Evolutionary conservation across 805 yeast species (phyloP).

Genomic region (Kazachstania africana): DNA sequence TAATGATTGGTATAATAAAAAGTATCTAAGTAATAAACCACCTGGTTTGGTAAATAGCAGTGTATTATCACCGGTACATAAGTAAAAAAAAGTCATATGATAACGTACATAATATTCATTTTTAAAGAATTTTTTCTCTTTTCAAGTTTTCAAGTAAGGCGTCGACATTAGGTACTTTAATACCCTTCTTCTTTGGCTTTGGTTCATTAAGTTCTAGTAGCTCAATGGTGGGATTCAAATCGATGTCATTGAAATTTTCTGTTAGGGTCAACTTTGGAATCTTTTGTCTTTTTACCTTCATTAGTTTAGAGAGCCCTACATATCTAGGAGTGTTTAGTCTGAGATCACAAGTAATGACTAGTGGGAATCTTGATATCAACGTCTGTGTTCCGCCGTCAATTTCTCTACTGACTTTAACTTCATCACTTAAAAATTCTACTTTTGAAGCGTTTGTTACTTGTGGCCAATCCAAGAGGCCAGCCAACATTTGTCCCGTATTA

Average conservation of each 20-base stretch:
- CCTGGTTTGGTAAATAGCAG: conserved; percentile 17
- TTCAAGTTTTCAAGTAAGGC: conserved; percentile 71
- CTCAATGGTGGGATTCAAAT: conserved; percentile 51
- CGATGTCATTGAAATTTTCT: conserved; percentile 53
- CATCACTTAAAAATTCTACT: conserved; percentile 44
- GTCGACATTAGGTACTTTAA: conserved; percentile 69
- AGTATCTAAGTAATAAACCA: conserved; percentile 19
- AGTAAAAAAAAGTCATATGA: background rate
- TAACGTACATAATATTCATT: too few species aligned
- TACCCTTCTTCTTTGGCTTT: conserved; percentile 67
- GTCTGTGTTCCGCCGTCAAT: conserved; percentile 92
- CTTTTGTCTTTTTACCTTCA: conserved; percentile 98
- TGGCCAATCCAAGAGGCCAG: conserved; percentile 89
- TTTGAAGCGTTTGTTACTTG: conserved; percentile 93
- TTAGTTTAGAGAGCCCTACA: conserved; percentile 89
- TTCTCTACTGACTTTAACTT: conserved; percentile 72
- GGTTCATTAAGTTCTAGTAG: conserved; percentile 76
- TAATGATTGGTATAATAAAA: conserved; percentile 16
- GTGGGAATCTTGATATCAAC: conserved; percentile 63
- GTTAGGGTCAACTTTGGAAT: conserved; percentile 50
- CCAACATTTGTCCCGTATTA: conserved; percentile 94
- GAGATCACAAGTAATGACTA: conserved; percentile 84
- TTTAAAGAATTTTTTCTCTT: conserved; percentile 56
- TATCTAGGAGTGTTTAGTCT: conserved; percentile 92
- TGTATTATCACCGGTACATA: conserved; percentile 11